Percentiles rank a stretch among this genome's conserved stretches.
phyloP scores from a whole-genome alignment of 2,329 filamentous ascomycete genomes.

The Stemphylium beticola region DNA sequence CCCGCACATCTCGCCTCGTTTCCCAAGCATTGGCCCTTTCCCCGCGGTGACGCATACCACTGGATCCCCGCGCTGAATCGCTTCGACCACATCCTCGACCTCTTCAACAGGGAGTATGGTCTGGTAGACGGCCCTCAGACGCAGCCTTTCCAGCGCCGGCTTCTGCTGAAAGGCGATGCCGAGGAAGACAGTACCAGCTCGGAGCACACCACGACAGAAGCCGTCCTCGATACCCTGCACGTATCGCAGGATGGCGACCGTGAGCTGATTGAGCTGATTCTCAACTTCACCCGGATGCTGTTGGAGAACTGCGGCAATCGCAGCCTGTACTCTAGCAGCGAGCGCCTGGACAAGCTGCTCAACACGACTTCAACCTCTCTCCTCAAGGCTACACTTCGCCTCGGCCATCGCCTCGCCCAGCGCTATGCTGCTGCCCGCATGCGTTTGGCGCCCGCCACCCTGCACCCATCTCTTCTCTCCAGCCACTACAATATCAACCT shows the following conservation, averaged over 20 bases:
- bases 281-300: constrained; percentile 85
- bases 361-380: constrained; percentile 84
- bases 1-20: constrained; percentile 79
- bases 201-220: constrained; percentile 54
- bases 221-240: constrained; percentile 60
- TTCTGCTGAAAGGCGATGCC: constrained; percentile 66
- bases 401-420: constrained; percentile 86
- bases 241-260: constrained; percentile 79
- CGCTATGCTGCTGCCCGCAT: constrained; percentile 90
- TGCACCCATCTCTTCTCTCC: constrained; percentile 75
- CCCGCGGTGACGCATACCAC: constrained; percentile 93
- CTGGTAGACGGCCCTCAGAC: constrained; percentile 81
- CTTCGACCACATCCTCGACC: constrained; percentile 87
- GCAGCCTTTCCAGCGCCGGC: constrained; percentile 71
- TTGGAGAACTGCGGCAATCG: constrained; percentile 96
- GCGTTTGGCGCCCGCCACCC: constrained; percentile 67
- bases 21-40: constrained; percentile 91
- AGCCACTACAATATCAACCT: constrained; percentile 79
- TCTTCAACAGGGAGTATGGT: constrained; percentile 80
- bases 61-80: constrained; percentile 95
- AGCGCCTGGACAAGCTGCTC: constrained; percentile 84
- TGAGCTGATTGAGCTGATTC: constrained; percentile 76
- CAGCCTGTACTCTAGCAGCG: constrained; percentile 93
- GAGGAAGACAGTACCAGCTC: constrained; percentile 47
- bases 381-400: constrained; percentile 76